A percentile compares a stretch with the other conserved stretches of the same genome.
These are phyloP conservation scores for Vaccinium vitisidaea DNA, from an alignment of 148 eudicot species.

Conservation along the genomic window DNA sequence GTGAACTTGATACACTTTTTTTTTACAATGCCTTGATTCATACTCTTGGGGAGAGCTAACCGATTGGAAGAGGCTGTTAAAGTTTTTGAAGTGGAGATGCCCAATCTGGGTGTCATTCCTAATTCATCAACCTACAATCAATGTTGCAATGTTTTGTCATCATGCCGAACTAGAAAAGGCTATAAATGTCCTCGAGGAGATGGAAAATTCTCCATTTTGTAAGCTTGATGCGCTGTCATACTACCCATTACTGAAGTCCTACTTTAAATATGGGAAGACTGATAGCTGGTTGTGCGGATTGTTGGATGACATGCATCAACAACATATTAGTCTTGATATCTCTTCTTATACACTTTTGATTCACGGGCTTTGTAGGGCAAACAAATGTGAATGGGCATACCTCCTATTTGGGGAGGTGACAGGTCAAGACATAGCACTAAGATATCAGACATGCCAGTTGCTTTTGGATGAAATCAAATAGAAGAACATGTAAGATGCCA, in stretches of 20 bases:
- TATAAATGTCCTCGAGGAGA: slow-evolving; percentile 38
- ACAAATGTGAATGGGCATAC: slow-evolving; percentile 60
- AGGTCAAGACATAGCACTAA: slow-evolving; percentile 52
- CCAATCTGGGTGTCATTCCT: slow-evolving; percentile 42
- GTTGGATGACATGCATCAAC: slow-evolving; percentile 66
- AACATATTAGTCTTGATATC: slow-evolving; percentile 73
- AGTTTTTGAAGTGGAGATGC: slow-evolving; percentile 70
- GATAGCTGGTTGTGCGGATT: slow-evolving; percentile 39
- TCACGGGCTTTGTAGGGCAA: slow-evolving; percentile 71
- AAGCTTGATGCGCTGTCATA: slow-evolving; percentile 77
- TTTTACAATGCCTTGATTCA: slow-evolving; percentile 76
- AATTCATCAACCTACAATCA: slow-evolving; percentile 81
- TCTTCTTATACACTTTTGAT: slow-evolving; percentile 72
- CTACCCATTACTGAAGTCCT: slow-evolving; percentile 66
- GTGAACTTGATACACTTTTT: slow-evolving; percentile 66
- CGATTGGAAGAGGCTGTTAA: slow-evolving; percentile 46
- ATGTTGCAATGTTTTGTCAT: slow-evolving; percentile 65
- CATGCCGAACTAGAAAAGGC: slow-evolving; percentile 53
- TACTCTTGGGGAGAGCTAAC: slow-evolving; percentile 66
- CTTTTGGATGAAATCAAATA: slow-evolving; percentile 56
- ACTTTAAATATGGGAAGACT: slow-evolving; percentile 45
- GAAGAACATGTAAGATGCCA: slow-evolving; percentile 54
- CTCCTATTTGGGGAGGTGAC: slow-evolving; percentile 69
- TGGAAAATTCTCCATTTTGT: slow-evolving; percentile 49
- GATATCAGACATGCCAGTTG: slow-evolving; percentile 58